A percentile compares a stretch with the other conserved stretches of the same genome.
These are phyloP conservation scores for Mortierella sp. DNA, from an alignment of 371 early-diverging fungal genomes.

Conservation along the genomic window DNA sequence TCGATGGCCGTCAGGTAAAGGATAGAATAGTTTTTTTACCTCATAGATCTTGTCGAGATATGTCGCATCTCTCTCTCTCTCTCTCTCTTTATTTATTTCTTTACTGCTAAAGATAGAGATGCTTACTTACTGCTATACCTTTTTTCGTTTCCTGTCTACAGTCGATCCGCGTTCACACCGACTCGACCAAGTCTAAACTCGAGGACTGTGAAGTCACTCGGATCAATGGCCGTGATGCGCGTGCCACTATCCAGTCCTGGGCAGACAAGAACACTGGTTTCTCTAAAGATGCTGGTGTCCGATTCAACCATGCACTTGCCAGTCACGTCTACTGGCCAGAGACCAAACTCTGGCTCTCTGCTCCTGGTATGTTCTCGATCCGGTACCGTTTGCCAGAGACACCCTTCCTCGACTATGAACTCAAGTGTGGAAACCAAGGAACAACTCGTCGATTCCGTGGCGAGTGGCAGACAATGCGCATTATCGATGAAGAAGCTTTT, in stretches of 20 bases:
- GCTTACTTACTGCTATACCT: constrained; percentile 10
- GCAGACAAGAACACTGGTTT: constrained; percentile 8
- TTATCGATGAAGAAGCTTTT: background rate
- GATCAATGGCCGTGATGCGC: background rate
- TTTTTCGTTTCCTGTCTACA: constrained; percentile 1
- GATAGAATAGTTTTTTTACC: too few relatives aligned
- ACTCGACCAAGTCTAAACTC: constrained; percentile 1
- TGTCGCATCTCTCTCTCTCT: background rate
- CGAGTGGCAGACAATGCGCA: constrained; percentile 1
- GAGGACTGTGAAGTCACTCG: constrained; percentile 31
- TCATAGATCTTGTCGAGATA: background rate
- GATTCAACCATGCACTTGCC: background rate
- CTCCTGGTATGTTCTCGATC: constrained; percentile 11
- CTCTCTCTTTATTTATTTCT: constrained; percentile 4
- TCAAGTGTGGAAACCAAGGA: constrained; percentile 7
- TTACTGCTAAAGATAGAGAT: constrained; percentile 15
- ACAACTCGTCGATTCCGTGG: background rate
- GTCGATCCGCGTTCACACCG: constrained; percentile 4
- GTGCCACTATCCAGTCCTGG: constrained; percentile 8
- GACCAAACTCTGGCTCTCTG: background rate
- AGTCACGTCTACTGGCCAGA: constrained; percentile 12
- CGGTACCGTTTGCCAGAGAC: constrained; percentile 9
- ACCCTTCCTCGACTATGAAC: constrained; percentile 1
- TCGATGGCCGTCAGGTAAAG: constrained; percentile 40
- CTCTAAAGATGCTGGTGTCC: constrained; percentile 36